These are phyloP conservation scores for Moesziomyces parantarcticus DNA, from an alignment of 1,284 basidiomycete genomes.

Conservation along the genomic window DNA sequence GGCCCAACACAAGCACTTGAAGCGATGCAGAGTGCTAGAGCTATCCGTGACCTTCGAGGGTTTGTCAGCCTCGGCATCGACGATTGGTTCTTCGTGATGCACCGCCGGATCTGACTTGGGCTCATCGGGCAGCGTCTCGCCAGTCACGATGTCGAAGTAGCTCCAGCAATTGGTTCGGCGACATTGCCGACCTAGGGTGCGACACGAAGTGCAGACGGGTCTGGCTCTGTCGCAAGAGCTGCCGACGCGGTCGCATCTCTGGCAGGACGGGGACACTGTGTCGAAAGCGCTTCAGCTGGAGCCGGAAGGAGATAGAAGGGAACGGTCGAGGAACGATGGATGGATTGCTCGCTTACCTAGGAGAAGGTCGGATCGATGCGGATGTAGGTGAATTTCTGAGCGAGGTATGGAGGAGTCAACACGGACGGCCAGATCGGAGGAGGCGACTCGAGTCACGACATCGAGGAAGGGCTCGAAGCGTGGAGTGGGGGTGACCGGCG, in stretches of 20 bases:
- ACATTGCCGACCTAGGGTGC: background rate
- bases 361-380: conserved; percentile 3
- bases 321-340: too few relatives aligned
- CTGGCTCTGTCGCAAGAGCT: conserved; percentile 8
- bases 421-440: background rate
- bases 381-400: conserved; percentile 6
- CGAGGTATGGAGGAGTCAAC: background rate
- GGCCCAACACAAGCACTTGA: background rate
- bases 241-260: background rate
- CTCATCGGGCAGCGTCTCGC: background rate
- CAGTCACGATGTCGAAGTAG: conserved; percentile 3
- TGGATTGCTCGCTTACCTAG: conserved; percentile 6
- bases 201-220: background rate
- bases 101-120: background rate
- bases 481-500: background rate
- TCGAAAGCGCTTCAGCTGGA: background rate
- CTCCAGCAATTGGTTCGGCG: background rate
- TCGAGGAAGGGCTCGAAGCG: conserved; percentile 6
- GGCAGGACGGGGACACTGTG: conserved; percentile 9
- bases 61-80: background rate
- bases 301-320: background rate
- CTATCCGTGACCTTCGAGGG: background rate
- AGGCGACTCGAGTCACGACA: conserved; percentile 6
- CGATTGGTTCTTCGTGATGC: background rate
- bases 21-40: background rate